Percentiles rank a stretch among this genome's conserved stretches.
Evolutionary conservation across 371 early-diverging fungal species (phyloP).

Genomic region (Mortierella sp.): DNA sequence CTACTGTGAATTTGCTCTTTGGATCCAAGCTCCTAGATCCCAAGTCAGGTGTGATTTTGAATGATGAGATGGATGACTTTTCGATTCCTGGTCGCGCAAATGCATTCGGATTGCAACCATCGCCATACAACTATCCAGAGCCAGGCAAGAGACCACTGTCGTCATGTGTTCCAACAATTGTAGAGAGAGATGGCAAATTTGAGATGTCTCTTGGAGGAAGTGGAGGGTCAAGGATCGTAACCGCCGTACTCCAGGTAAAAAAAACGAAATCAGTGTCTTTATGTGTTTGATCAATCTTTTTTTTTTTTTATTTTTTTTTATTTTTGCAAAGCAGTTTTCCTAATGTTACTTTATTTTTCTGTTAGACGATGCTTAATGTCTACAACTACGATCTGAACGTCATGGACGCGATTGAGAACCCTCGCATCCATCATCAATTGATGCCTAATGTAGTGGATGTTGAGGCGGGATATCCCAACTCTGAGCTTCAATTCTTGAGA

Average conservation of each 20-base stretch:
- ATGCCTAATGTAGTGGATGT: constrained; percentile 78
- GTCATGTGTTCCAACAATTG: constrained; percentile 89
- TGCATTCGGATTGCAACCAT: constrained; percentile 87
- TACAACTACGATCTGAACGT: constrained; percentile 78
- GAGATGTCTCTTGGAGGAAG: constrained; percentile 91
- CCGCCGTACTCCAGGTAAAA: constrained; percentile 82
- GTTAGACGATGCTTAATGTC: constrained; percentile 78
- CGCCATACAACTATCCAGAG: constrained; percentile 85
- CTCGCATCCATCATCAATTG: constrained; percentile 96
- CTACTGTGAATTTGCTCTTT: constrained; percentile 96
- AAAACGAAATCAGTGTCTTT: not conserved
- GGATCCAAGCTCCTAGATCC: constrained; percentile 96
- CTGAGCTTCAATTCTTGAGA: constrained; percentile 26
- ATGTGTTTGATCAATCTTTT: not conserved
- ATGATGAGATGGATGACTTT: constrained; percentile 99
- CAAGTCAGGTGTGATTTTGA: constrained; percentile 96
- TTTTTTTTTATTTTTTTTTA: not conserved
- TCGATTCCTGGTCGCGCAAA: constrained; percentile 89
- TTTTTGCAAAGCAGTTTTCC: not conserved
- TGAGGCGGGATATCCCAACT: constrained; percentile 40
- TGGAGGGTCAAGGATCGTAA: constrained; percentile 96
- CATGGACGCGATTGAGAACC: constrained; percentile 79
- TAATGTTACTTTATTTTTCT: not conserved
- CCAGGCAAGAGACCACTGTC: constrained; percentile 96
- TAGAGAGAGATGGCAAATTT: constrained; percentile 78